Evolutionary conservation across 257 asterid species (phyloP), one percentile per base, ranked within the genome.

Genomic region (Misopates orontium): DNA sequence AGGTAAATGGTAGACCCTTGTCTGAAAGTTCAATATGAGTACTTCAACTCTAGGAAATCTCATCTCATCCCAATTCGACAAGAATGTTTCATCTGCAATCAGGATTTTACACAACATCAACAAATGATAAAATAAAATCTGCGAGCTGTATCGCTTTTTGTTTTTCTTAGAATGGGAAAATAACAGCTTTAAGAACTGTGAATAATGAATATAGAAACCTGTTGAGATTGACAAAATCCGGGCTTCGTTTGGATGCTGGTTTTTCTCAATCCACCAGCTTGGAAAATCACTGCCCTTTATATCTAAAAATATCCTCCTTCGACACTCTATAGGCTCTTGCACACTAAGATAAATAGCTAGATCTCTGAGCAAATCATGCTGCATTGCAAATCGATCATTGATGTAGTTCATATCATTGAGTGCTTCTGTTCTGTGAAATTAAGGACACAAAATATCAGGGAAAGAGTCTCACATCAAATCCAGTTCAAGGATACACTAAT

Each of bases 311-410:
- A 74, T 16, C 72, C 83, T 71, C 28, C 20, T 71, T 45, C 75
- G 69, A 56, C 63, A 60, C 50, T 71, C 77, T 36, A 67, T 57
- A 13, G 75, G 68, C 24, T 67, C 64, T 56, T 53, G 47, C 5
- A 45, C 47, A 55, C 53, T 62, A 57, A 25, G 77, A 64, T 66
- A 32, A 51, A 74, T 56, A 36, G 68, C 77, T 63, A 74, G 32
- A 50, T 78, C 83, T 67, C 83, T 66, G 57, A 78, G 75, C 20
- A 74, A 66, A 67, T 78, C 80, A 53, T 78, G 83, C 60, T 73
- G 83, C 69, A 49, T 71, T 15, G 60, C 61, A 62, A 66, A 74
- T 51, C 71, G 77, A 40, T 62, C 73, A 16, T 67, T 62, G 45
- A 70, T 68, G 60, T 73, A 70, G 62, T 66, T 79, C 50, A 68